Evolutionary conservation across 768 basidiomycete species (phyloP).

Genomic region (Psilocybe azurescens): DNA sequence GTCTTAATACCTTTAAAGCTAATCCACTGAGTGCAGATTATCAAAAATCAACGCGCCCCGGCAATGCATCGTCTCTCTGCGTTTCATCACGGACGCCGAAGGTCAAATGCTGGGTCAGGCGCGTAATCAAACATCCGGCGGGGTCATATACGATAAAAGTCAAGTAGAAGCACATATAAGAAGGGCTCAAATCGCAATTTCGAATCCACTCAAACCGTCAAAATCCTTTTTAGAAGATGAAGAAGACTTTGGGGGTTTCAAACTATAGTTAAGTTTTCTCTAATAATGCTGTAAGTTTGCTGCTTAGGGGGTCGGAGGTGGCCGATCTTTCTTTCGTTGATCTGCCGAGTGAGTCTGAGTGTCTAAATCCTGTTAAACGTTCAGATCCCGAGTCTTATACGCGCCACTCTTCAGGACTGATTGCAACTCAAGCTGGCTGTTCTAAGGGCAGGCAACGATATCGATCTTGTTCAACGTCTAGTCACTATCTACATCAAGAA

Average conservation of each 20-base stretch:
- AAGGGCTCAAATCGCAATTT: conserved; percentile 67
- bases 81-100: conserved; percentile 44
- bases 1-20: conserved; percentile 35
- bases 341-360: conserved; percentile 49
- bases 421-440: conserved; percentile 53
- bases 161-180: conserved; percentile 71
- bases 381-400: background rate
- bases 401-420: conserved; percentile 47
- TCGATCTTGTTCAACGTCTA: conserved; percentile 62
- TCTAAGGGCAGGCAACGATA: conserved; percentile 54
- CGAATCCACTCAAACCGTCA: conserved; percentile 52
- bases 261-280: conserved; percentile 48
- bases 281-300: conserved; percentile 57
- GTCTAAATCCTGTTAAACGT: background rate
- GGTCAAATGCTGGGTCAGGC: conserved; percentile 45
- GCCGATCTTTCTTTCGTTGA: conserved; percentile 71
- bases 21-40: conserved; percentile 63
- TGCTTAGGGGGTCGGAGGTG: conserved; percentile 63
- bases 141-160: conserved; percentile 50
- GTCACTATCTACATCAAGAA: conserved; percentile 63
- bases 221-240: conserved; percentile 44
- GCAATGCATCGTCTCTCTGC: conserved; percentile 57
- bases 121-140: conserved; percentile 48
- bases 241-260: conserved; percentile 27
- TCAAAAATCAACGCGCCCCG: conserved; percentile 44